Evolutionary conservation across 495 filamentous ascomycete genomes (phyloP), one percentile per base, ranked within the genome.

Genomic region (Neurospora tetraspora): DNA sequence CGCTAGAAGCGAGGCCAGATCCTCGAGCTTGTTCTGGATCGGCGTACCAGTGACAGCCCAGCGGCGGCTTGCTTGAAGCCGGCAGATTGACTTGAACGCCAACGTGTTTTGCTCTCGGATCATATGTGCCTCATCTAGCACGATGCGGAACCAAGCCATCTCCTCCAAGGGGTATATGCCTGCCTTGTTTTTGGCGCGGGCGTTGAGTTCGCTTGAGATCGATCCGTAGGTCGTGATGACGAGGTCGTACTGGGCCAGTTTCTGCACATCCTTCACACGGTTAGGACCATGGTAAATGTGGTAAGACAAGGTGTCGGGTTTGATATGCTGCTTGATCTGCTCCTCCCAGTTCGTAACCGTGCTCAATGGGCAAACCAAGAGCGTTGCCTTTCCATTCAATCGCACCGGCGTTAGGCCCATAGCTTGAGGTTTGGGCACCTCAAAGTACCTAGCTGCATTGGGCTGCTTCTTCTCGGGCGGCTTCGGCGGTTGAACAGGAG

Each of bases 11-110:
- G 96, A 91, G 20, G 91, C 89, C 10, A 99, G 85, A 79, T 99
- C 96, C 70, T 97, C 94, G 7, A 99, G 86, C 31, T 93, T 91
- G 78, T 99, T 98, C 78, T 97, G 93, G 18, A 96, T 91, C 0
- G 94, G 93, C 0, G 93, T 97, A 61, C 95, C 94, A 3, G 96
- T 98, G 10, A 99, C 94, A 2, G 96, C 94, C 96, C 96, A 99
- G 20, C 94, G 90, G 34, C 96, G 89, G 76, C 92, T 87, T 6
- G 93, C 92, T 69, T 91, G 86, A 12, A 99, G 84, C n/a, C 88
- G 86, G 75, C 93, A 92, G n/a, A 95, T 90, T 2, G 92, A 91
- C 78, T 93, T 92, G 12, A 93, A 94, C 70, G 93, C 91, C 70
- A 90, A 83, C 0, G 94, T 95, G 20, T 84, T 86, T 74, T 93